phyloP scores from a whole-genome alignment of 768 basidiomycete species.

The Agaricus sinodeliciosus region DNA sequence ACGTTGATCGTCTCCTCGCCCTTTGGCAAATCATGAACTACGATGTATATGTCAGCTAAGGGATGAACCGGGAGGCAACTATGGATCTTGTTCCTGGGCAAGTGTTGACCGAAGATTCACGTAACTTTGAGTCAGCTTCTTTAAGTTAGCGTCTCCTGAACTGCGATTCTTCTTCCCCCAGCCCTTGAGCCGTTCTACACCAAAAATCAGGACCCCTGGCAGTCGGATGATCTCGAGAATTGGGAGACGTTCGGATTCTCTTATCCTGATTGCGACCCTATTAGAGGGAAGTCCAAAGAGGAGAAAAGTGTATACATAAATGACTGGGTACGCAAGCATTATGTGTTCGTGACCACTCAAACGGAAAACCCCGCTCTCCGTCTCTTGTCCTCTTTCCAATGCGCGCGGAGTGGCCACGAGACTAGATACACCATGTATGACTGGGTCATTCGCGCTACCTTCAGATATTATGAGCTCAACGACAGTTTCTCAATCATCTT shows the following conservation, averaged over 20 bases:
- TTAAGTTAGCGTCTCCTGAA: not conserved
- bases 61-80: conserved; percentile 21
- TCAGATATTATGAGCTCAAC: conserved; percentile 37
- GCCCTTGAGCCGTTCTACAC: conserved; percentile 39
- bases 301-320: conserved; percentile 22
- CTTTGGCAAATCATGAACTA: conserved; percentile 38
- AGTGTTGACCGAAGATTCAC: conserved; percentile 20
- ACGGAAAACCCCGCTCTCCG: not conserved
- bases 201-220: conserved; percentile 17
- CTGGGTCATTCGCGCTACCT: conserved; percentile 35
- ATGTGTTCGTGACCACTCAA: conserved; percentile 12
- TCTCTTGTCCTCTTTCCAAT: conserved; percentile 4
- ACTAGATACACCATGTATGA: conserved; percentile 20
- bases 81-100: conserved; percentile 22
- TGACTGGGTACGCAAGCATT: conserved; percentile 23
- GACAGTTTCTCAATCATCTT: conserved; percentile 37
- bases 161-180: conserved; percentile 8
- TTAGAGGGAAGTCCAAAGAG: conserved; percentile 16
- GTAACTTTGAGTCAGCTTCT: conserved; percentile 13
- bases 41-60: conserved; percentile 27
- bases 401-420: not conserved
- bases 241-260: conserved; percentile 26
- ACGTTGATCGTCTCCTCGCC: conserved; percentile 40
- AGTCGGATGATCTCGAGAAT: not conserved
- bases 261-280: conserved; percentile 37